These are phyloP conservation scores for Lentinula boryana DNA, from an alignment of 768 basidiomycete species.

Conservation along the genomic window DNA sequence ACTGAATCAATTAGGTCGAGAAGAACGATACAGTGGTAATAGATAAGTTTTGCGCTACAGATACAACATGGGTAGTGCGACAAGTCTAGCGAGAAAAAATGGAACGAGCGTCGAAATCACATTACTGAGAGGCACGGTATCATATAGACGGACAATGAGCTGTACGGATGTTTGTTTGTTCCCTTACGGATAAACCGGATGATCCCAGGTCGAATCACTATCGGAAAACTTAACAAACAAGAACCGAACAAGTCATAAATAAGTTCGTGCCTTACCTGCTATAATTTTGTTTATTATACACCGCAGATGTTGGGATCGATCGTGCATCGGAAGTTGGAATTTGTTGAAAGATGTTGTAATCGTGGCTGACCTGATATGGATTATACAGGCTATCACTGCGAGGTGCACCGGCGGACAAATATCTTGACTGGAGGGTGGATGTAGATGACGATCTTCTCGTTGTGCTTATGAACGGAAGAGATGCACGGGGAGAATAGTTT, in stretches of 20 bases:
- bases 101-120: neutral
- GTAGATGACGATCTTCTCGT: neutral
- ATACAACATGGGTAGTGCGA: neutral
- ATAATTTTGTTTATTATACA: neutral
- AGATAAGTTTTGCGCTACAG: neutral
- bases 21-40: neutral
- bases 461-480: constrained; percentile 1
- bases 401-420: neutral
- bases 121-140: neutral
- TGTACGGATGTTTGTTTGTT: neutral
- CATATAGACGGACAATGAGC: too few relatives aligned
- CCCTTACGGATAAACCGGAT: neutral
- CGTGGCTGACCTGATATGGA: neutral
- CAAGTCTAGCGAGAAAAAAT: neutral
- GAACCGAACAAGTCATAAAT: neutral
- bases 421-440: neutral
- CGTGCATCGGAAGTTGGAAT: constrained; percentile 5
- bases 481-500: neutral
- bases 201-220: neutral
- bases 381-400: neutral
- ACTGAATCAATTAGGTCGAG: neutral
- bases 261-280: neutral
- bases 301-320: neutral
- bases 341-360: neutral
- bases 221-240: neutral